Evolutionary conservation across 225 moss, liverwort and hornwort genomes (phyloP).

Genomic region (Antitrichia curtipendula): DNA sequence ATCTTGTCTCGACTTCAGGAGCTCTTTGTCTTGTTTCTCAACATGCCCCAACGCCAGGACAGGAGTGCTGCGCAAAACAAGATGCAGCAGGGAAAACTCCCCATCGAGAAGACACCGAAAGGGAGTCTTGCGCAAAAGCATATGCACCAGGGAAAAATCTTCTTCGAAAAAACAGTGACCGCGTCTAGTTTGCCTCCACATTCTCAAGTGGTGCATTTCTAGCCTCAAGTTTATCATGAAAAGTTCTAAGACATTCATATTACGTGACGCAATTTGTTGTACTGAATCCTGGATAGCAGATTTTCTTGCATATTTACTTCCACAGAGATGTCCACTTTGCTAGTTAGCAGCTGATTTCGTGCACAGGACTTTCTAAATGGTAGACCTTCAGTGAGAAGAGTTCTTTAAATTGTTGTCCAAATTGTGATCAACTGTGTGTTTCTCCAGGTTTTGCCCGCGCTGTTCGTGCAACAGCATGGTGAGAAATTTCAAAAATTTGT

Average conservation of each 20-base stretch:
- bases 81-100: too few species aligned
- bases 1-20: too few species aligned
- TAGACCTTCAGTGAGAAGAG: background rate
- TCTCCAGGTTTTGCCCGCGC: background rate
- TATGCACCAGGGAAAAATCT: background rate
- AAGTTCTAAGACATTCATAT: background rate
- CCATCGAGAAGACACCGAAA: too few species aligned
- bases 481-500: background rate
- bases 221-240: background rate
- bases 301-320: background rate
- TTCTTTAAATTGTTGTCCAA: background rate
- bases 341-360: background rate
- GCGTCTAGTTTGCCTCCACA: background rate
- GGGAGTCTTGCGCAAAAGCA: too few species aligned
- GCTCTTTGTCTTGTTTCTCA: too few species aligned
- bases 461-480: background rate
- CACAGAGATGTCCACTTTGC: background rate
- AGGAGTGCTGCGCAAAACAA: too few species aligned
- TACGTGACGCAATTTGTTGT: background rate
- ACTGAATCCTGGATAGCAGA: background rate
- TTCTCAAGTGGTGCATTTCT: background rate
- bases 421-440: background rate
- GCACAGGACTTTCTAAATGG: background rate
- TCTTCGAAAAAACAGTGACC: background rate
- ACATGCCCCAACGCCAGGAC: too few species aligned